Percentiles rank a stretch among this genome's conserved stretches.
These are phyloP conservation scores for Ogataea pini DNA, from an alignment of 805 yeast genomes.

Conservation along the genomic window DNA sequence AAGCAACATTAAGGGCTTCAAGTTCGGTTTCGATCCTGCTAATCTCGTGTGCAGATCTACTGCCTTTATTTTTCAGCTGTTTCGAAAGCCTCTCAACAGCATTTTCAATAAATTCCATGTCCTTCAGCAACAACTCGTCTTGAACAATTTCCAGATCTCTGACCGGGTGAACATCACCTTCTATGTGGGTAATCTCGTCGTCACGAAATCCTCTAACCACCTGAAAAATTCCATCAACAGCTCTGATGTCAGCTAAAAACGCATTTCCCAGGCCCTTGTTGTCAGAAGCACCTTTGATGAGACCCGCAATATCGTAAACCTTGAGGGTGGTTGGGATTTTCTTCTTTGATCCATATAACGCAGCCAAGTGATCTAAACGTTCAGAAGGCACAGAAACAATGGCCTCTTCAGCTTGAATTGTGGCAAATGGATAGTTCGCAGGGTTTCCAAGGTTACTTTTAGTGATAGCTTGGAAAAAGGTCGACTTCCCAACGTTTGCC, in stretches of 20 bases:
- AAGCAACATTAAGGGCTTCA: slow-evolving; percentile 73
- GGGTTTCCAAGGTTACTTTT: slow-evolving; percentile 64
- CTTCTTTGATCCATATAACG: slow-evolving; percentile 50
- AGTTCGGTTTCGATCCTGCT: slow-evolving; percentile 82
- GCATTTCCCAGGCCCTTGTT: slow-evolving; percentile 79
- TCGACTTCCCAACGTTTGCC: slow-evolving; percentile 67
- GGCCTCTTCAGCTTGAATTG: slow-evolving; percentile 73
- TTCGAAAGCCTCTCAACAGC: slow-evolving; percentile 59
- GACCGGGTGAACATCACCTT: slow-evolving; percentile 61
- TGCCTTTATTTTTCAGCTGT: slow-evolving; percentile 73
- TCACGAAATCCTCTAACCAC: slow-evolving; percentile 66
- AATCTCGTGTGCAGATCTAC: slow-evolving; percentile 69
- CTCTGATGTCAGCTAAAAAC: slow-evolving; percentile 65
- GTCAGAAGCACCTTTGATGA: slow-evolving; percentile 60
- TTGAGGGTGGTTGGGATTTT: slow-evolving; percentile 57
- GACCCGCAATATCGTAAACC: slow-evolving; percentile 69
- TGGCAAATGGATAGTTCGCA: slow-evolving; percentile 72
- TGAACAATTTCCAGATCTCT: slow-evolving; percentile 63
- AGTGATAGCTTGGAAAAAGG: slow-evolving; percentile 63
- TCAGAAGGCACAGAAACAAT: slow-evolving; percentile 52
- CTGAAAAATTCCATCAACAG: slow-evolving; percentile 72
- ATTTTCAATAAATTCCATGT: slow-evolving; percentile 72
- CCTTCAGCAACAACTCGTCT: slow-evolving; percentile 66
- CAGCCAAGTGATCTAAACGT: slow-evolving; percentile 48
- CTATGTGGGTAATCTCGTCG: slow-evolving; percentile 66